These are phyloP conservation scores for Melaleuca alternifolia DNA, from an alignment of 345 rosid genomes.

Conservation along the genomic window DNA sequence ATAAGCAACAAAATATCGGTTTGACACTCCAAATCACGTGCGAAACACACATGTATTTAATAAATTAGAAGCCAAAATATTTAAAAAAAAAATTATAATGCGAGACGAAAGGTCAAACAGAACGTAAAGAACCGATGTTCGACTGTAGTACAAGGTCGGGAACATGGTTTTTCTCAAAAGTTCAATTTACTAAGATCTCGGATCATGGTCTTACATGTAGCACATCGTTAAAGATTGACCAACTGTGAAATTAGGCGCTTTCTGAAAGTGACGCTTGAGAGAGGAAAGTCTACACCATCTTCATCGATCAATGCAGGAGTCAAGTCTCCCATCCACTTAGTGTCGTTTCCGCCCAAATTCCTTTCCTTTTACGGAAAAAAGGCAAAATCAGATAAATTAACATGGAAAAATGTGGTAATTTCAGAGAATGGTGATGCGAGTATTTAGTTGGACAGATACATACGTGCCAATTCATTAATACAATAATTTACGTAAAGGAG, in stretches of 20 bases:
- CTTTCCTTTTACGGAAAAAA: background rate
- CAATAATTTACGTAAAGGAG: background rate
- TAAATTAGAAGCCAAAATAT: background rate
- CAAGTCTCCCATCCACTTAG: background rate
- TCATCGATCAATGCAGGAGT: background rate
- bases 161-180: background rate
- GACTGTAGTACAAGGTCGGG: background rate
- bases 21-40: background rate
- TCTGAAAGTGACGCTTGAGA: background rate
- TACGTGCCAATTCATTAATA: background rate
- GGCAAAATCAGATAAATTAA: background rate
- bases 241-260: background rate
- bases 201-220: background rate
- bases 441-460: background rate
- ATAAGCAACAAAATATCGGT: background rate
- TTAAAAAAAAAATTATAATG: background rate
- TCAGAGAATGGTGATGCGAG: background rate
- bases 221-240: background rate
- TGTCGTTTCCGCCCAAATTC: too few relatives aligned
- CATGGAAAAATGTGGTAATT: background rate
- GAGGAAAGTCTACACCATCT: background rate
- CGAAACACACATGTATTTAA: background rate
- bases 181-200: background rate
- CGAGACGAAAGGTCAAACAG: background rate
- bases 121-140: background rate